A percentile compares a stretch with the other conserved stretches of the same genome.
Evolutionary conservation across 1,284 basidiomycete genomes (phyloP).

Genomic region (Apiotrichum veenhuisii): DNA sequence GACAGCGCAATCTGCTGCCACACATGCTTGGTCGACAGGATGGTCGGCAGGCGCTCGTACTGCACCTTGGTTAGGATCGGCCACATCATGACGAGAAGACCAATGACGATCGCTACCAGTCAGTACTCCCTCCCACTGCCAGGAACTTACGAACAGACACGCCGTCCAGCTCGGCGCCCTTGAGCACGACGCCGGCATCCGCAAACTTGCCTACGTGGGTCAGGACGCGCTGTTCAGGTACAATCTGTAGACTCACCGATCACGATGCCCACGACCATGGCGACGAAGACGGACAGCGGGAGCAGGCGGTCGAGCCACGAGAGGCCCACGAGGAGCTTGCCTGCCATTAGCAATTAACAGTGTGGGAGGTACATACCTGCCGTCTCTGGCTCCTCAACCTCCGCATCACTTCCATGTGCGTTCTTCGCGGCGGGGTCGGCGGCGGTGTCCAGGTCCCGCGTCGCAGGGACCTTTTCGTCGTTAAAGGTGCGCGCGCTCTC

Average conservation of each 20-base stretch:
- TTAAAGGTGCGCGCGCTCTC: too few relatives aligned
- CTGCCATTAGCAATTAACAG: not conserved
- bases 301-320: constrained; percentile 63
- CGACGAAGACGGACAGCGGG: constrained; percentile 65
- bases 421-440: too few relatives aligned
- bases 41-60: constrained; percentile 64
- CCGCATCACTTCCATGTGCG: too few relatives aligned
- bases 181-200: constrained; percentile 25
- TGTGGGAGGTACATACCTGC: too few relatives aligned
- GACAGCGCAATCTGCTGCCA: constrained; percentile 72
- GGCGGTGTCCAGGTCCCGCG: too few relatives aligned
- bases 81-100: constrained; percentile 87
- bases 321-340: constrained; percentile 27
- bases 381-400: too few relatives aligned
- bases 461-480: too few relatives aligned
- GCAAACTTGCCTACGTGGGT: constrained; percentile 40
- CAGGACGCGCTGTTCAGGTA: constrained; percentile 55
- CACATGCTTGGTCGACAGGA: constrained; percentile 58
- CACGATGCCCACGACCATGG: constrained; percentile 75
- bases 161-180: constrained; percentile 35
- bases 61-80: constrained; percentile 66
- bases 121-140: not conserved
- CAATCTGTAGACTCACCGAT: constrained; percentile 60
- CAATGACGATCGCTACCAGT: constrained; percentile 64
- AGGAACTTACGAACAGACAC: constrained; percentile 44